Evolutionary conservation across 164 flowering plant species (phyloP).

Genomic region (Saururus chinensis): DNA sequence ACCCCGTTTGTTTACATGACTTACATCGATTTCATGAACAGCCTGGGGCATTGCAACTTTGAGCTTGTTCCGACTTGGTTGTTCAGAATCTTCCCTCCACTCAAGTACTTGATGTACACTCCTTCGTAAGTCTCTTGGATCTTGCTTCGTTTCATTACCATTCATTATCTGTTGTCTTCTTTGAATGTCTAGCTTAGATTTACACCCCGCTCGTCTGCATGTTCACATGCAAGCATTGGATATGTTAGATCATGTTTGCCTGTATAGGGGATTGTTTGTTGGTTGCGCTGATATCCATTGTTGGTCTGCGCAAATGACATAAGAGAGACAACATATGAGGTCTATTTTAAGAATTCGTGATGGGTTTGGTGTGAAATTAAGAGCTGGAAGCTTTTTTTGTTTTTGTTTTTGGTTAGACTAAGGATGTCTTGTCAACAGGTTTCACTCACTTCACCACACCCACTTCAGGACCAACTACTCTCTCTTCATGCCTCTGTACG

Average conservation of each 20-base stretch:
- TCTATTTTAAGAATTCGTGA: too few relatives aligned
- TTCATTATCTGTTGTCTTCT: too few relatives aligned
- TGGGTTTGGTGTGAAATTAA: not conserved
- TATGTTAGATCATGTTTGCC: too few relatives aligned
- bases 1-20: constrained; percentile 18
- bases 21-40: constrained; percentile 48
- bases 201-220: not conserved
- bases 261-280: too few relatives aligned
- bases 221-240: not conserved
- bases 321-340: too few relatives aligned
- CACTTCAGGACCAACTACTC: constrained; percentile 43
- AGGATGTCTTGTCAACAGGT: constrained; percentile 25
- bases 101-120: constrained; percentile 55
- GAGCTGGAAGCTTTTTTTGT: not conserved
- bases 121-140: constrained; percentile 53
- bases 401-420: too few relatives aligned
- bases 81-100: constrained; percentile 30
- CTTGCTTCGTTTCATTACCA: too few relatives aligned
- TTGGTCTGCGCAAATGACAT: too few relatives aligned
- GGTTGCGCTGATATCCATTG: too few relatives aligned
- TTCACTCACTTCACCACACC: constrained; percentile 50
- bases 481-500: constrained; percentile 52
- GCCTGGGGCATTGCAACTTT: constrained; percentile 57
- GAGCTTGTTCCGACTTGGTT: constrained; percentile 35
- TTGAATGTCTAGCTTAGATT: too few relatives aligned